Base-by-base conservation (phyloP, 306 rosid species). In the Fragaria ananassa region DNA sequence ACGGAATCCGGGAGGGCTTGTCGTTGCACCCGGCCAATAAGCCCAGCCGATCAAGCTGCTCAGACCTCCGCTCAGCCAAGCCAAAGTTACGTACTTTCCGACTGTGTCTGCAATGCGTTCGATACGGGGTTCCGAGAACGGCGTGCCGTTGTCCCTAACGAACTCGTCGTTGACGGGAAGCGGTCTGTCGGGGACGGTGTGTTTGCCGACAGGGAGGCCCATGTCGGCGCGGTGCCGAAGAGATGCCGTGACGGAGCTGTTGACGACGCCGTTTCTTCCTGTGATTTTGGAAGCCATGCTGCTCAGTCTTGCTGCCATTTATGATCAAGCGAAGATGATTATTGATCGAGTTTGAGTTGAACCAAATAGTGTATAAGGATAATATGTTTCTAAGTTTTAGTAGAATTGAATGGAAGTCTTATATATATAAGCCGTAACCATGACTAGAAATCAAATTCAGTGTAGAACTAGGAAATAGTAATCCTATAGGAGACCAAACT, bases 21-120 rank as follows among this genome's bases (percentile, higher is more conserved):
- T 39, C 8, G 44, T 39, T 39, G 8, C 93, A 92, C 75, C 85
- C 91, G 14, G 96, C 97, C 85, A 88, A 69, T 45, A 90, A 66
- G 61, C 97, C 98, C 60, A 95, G 49, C 42, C 83, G 56, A 1
- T 87, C 96, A 92, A 92, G 75, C 62, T 90, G 9, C 97, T 49
- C 80, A 95, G 86, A 29, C 97, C 97, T 60, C 97, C 98, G 78
- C 96, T 90, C 5, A 95, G 85, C 98, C 98, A 95, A 9, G 89
- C 97, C 88, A 95, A 87, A 74, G 98, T 96, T 86, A 92, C 97
- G 78, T 92, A 95, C 97, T 92, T 89, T 77, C 98, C 98, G 10
- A 95, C 88, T 0, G 98, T 92, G 66, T 95, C 97, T 9, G 98
- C 97, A 63, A 92, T 90, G 27, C 98, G 97, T 88, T 95, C 97